Evolutionary conservation across 352 stramenopile species (phyloP).

Genomic region (Phytophthora litchii): DNA sequence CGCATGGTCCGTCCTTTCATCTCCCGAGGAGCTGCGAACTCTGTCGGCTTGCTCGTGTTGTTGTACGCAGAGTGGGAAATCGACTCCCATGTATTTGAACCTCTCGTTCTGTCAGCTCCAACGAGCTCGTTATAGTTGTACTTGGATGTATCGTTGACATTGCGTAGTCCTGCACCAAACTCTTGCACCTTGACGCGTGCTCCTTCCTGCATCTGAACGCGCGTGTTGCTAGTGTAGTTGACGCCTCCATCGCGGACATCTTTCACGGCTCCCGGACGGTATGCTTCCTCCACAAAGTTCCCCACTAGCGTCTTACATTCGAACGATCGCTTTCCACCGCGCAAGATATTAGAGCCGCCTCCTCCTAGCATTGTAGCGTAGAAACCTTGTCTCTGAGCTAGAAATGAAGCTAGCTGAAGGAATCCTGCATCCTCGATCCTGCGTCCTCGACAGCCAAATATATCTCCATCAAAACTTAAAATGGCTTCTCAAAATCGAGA

Average conservation of each 20-base stretch:
- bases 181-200: constrained; percentile 32
- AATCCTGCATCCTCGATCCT: background rate
- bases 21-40: constrained; percentile 70
- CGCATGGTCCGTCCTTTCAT: constrained; percentile 52
- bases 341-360: constrained; percentile 83
- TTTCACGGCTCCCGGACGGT: constrained; percentile 57
- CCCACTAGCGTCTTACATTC: constrained; percentile 82
- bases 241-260: constrained; percentile 45
- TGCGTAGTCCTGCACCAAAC: constrained; percentile 61
- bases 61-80: constrained; percentile 61
- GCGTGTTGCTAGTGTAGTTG: constrained; percentile 63
- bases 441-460: constrained; percentile 11
- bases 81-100: constrained; percentile 57
- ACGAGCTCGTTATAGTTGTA: constrained; percentile 78
- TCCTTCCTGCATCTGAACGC: constrained; percentile 63
- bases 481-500: constrained; percentile 4
- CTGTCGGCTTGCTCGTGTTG: constrained; percentile 59
- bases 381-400: background rate
- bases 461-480: background rate
- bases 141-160: constrained; percentile 49
- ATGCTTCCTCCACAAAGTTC: constrained; percentile 85
- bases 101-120: constrained; percentile 61
- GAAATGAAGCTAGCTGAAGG: background rate
- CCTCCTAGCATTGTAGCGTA: constrained; percentile 40
- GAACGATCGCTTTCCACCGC: constrained; percentile 76